These are phyloP conservation scores for Camellia oleifera DNA, from an alignment of 179 eudicot species.

Conservation along the genomic window DNA sequence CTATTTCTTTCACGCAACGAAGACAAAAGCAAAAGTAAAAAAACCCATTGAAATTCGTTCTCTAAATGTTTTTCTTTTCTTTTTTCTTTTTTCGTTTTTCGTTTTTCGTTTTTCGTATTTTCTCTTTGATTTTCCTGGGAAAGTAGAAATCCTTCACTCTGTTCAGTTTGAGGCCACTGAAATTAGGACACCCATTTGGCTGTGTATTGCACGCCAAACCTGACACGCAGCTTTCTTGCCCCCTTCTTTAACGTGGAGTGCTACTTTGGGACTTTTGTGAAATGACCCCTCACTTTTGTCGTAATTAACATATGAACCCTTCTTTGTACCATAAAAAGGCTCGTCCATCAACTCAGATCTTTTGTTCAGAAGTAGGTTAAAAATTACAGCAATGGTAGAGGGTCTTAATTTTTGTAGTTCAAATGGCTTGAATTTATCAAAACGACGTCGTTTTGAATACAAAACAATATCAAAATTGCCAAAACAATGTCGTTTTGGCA, in stretches of 20 bases:
- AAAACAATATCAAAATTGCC: too few species aligned
- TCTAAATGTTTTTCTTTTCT: neutral
- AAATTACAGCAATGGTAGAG: too few species aligned
- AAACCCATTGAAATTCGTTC: slow-evolving; percentile 19
- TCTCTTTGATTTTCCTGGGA: slow-evolving; percentile 15
- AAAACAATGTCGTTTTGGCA: too few species aligned
- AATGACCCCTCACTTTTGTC: slow-evolving; percentile 8
- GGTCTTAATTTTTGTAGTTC: too few species aligned
- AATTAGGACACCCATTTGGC: slow-evolving; percentile 24
- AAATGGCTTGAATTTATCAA: too few species aligned
- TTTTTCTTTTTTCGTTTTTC: neutral
- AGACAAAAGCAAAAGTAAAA: slow-evolving; percentile 20
- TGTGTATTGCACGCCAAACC: slow-evolving; percentile 37
- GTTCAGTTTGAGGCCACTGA: slow-evolving; percentile 9
- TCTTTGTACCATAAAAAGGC: slow-evolving; percentile 3
- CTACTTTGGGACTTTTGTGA: slow-evolving; percentile 6
- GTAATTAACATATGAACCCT: slow-evolving; percentile 1
- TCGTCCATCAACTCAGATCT: slow-evolving; percentile 11
- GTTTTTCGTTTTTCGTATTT: neutral
- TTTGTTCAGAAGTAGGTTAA: too few species aligned
- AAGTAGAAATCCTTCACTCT: neutral
- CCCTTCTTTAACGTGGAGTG: slow-evolving; percentile 19
- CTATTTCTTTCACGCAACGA: neutral
- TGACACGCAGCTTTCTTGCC: slow-evolving; percentile 42
- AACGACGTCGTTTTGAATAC: too few species aligned